Evolutionary conservation across 306 rosid genomes (phyloP).

Genomic region (Rubus idaeus): DNA sequence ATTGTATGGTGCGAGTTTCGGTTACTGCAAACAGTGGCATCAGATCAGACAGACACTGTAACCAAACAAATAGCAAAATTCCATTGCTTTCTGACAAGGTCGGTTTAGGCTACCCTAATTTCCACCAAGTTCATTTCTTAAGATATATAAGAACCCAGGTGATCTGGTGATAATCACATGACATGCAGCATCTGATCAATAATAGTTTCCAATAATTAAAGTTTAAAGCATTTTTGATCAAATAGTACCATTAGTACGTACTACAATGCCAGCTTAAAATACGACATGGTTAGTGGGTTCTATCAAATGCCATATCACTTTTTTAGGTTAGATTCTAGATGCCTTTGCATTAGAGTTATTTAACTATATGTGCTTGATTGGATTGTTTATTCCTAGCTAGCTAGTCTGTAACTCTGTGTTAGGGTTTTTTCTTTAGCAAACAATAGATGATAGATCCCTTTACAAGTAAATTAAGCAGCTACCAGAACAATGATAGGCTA

Average conservation of each 20-base stretch:
- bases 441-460: too few relatives aligned
- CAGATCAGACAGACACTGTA: neutral
- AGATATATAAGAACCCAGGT: neutral
- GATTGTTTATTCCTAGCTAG: neutral
- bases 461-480: too few relatives aligned
- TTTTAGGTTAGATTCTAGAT: neutral
- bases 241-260: neutral
- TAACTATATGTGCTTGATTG: neutral
- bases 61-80: neutral
- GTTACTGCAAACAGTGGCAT: neutral
- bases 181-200: neutral
- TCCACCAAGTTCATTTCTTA: neutral
- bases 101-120: constrained; percentile 17
- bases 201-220: neutral
- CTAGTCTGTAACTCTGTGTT: neutral
- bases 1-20: neutral
- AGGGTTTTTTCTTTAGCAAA: too few relatives aligned
- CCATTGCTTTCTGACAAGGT: constrained; percentile 15
- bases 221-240: neutral
- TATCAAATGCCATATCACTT: neutral
- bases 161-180: neutral
- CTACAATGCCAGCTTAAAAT: neutral
- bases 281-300: neutral
- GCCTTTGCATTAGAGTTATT: neutral
- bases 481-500: too few relatives aligned